Base-by-base conservation (phyloP, 495 filamentous ascomycete species). In the Penicillium atrosanguineum region DNA sequence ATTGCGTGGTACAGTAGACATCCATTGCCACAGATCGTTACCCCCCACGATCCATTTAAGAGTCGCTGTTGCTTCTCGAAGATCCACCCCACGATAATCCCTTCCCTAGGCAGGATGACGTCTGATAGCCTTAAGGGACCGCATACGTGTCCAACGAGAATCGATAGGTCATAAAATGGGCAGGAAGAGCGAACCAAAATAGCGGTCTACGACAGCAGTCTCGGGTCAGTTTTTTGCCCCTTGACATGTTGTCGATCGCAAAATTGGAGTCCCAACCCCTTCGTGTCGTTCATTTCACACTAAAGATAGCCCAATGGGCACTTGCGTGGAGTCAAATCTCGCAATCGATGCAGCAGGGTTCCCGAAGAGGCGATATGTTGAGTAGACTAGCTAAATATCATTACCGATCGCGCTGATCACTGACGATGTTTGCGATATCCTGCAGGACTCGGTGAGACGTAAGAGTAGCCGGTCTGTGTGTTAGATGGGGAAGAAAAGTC, bases 141-240 rank as follows among this genome's bases (percentile, higher is more conserved):
- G 40, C 45, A 47, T 36, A n/a, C 8, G 26, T 4, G 42, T 16
- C 26, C 26, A 15, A 12, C n/a, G 38, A 34, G 46, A 52, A 9
- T 12, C 40, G 51, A 52, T 41, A 29, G 48, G 42, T 51, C 47
- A 52, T 44, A 52, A 12, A 49, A 4, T 19, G 31, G 45, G 11
- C n/a, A 44, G 11, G 16, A 45, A 23, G 39, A n/a, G 47, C 43
- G 39, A 40, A 44, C 51, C 16, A 46, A 49, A 60, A 7, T 52
- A 49, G 57, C 57, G 52, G 57, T 60, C 57, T 60, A 57, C 31
- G 37, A 12, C 45, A 23, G 45, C 45, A 50, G 41, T 50, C 36
- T 58, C 56, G 23, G 41, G 8, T 34, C 4, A 1, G 11, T 8
- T 1, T 2, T 5, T 8, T 2, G 8, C 15, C 20, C 19, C n/a